Base-by-base conservation (phyloP, 2,329 filamentous ascomycete species). In the Trichoderma oligosporum region DNA sequence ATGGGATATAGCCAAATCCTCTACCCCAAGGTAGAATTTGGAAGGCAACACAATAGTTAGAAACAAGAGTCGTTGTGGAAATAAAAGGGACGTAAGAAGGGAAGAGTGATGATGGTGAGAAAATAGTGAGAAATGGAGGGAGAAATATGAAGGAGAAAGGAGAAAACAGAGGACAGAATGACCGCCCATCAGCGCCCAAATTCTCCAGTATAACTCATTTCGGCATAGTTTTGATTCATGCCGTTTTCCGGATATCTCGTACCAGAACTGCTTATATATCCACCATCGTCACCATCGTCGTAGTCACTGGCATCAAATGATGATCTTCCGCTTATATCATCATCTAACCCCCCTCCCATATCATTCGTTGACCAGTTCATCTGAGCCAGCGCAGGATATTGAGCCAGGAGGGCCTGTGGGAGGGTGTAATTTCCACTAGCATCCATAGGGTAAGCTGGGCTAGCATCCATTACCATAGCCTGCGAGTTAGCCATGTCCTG, bases 301-400 rank as follows among this genome's bases (percentile, higher is more conserved):
- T 86, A 88, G 67, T 92, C 89, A 57, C 87, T 89, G 1, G 85
- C 86, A 67, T 95, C 91, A 65, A 93, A 94, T 62, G 87, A 91
- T 62, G 88, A 91, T 52, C 87, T 81, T 0, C 88, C 88, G 65
- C 86, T 89, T n/a, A 88, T 73, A 60, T 90, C 89, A 48, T 90
- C 88, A 38, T 91, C 87, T 58, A 86, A 79, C 16, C 84, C 84
- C n/a, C 87, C 81, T 39, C 86, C 82, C 68, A 95, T 82, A 53
- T 86, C 82, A 18, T 72, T 68, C 9, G 74, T 70, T 16, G 82
- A 81, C 92, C 93, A 97, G 67, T 93, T 92, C 69, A 97, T 82
- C 54, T 86, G 88, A 22, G 92, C 91, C n/a, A 99, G 76, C 4
- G 91, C 92, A 11, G 94, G 94, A 71, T 97, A 97, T 68, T 97